A percentile compares a stretch with the other conserved stretches of the same genome.
Evolutionary conservation across 441 rosid genomes (phyloP).

Genomic region (Brassica balearica): DNA sequence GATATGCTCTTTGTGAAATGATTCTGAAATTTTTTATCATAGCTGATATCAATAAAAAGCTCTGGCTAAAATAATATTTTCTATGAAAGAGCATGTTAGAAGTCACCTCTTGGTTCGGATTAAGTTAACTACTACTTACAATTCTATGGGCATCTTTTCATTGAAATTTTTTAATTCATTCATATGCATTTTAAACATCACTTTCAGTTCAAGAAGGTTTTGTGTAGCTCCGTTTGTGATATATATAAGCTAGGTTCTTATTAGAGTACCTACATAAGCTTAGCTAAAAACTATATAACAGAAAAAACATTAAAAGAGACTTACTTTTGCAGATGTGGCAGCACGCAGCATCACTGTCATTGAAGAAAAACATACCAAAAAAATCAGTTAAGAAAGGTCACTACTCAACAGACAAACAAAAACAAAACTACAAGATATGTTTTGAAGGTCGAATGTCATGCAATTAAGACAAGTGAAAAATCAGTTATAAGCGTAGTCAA

Average conservation of each 20-base stretch:
- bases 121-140: constrained; percentile 23
- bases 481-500: constrained; percentile 19
- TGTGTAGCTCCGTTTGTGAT: constrained; percentile 28
- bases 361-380: background rate
- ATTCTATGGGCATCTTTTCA: constrained; percentile 16
- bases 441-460: constrained; percentile 15
- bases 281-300: background rate
- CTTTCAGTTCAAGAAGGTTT: constrained; percentile 1
- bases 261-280: constrained; percentile 23
- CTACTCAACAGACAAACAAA: constrained; percentile 17
- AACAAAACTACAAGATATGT: background rate
- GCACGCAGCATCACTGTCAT: constrained; percentile 88
- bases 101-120: constrained; percentile 15
- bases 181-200: background rate
- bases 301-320: constrained; percentile 40
- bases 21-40: constrained; percentile 60
- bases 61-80: background rate
- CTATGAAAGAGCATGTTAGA: constrained; percentile 22
- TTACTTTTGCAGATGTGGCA: constrained; percentile 88
- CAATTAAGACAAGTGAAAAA: constrained; percentile 25
- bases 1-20: constrained; percentile 83
- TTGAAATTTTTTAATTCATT: background rate
- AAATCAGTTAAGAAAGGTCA: constrained; percentile 29
- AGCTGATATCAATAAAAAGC: constrained; percentile 27
- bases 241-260: constrained; percentile 16